Evolutionary conservation across 2,329 filamentous ascomycete species (phyloP), one percentile per base, ranked within the genome.

Genomic region (Botrytis hyacinthi): DNA sequence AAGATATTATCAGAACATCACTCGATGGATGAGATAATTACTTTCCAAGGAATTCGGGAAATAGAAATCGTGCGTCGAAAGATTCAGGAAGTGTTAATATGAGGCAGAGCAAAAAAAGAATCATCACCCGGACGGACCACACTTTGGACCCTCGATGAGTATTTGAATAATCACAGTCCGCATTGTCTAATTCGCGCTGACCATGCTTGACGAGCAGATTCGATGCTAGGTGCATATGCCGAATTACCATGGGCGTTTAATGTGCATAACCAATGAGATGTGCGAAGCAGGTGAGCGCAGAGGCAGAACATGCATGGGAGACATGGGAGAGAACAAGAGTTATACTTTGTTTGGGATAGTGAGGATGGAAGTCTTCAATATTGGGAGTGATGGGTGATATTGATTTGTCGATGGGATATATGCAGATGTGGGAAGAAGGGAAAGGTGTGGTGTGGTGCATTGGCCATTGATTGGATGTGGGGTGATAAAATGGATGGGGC

Each of bases 381-480:
- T 68, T 57, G 65, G 35, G 46, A 68, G 35, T n/a, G 46, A 29
- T 22, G 46, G 37, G 35, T 3, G 37, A 35, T 20, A 14, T 29
- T 68, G 35, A 68, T 68, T 68, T 54, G 65, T 42, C 48, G 65
- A 57, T 4, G 51, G 51, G 51, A 54, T 8, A 8, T 54, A 32
- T 65, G 61, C 37, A 65, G 40, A 44, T 46, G 61, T 65, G 37
- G 61, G 61, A 63, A 54, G 35, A 63, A 48, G 51, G 42, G 14
- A 12, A 35, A 14, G 62, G 7, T 65, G n/a, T 61, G 65, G 26
- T 68, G 65, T 1, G 3, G 48, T 57, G 65, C 65, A 57, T 68
- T 57, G 65, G 65, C 26, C 65, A 40, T 68, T 68, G 65, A 40
- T 68, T 54, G 65, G 46, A 20, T 67, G 32, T 67, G 65, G 65